A percentile compares a stretch with the other conserved stretches of the same genome.
phyloP scores from a whole-genome alignment of 805 yeast genomes.

The Sugiyamaella floridensis region DNA sequence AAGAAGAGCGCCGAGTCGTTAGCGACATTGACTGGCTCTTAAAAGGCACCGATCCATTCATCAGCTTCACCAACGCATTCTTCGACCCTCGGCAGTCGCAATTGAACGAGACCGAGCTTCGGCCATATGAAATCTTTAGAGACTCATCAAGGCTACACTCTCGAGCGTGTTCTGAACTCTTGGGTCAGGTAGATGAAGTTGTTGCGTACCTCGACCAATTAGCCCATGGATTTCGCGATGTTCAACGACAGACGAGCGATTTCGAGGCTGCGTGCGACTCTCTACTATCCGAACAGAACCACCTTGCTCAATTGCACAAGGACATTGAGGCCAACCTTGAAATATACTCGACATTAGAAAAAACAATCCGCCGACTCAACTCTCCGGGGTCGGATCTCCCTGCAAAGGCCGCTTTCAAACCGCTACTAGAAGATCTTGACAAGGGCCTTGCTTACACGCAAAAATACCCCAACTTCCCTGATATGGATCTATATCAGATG shows the following conservation, averaged over 20 bases:
- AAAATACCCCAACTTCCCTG: conserved; percentile 54
- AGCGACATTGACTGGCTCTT: conserved; percentile 4
- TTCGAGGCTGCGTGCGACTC: conserved; percentile 53
- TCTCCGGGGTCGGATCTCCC: conserved; percentile 66
- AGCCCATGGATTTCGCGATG: conserved; percentile 47
- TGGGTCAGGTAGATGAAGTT: conserved; percentile 41
- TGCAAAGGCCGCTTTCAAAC: conserved; percentile 47
- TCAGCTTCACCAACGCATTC: conserved; percentile 4
- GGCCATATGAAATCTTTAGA: conserved; percentile 28
- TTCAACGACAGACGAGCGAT: conserved; percentile 53
- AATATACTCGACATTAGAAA: conserved; percentile 64
- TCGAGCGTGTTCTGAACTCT: conserved; percentile 30
- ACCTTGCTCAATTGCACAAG: conserved; percentile 36
- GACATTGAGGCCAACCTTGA: conserved; percentile 45
- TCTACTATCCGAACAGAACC: conserved; percentile 42
- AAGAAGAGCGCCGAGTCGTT: conserved; percentile 6
- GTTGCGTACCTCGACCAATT: conserved; percentile 42
- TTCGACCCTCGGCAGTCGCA: neutral
- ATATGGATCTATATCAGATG: conserved; percentile 58
- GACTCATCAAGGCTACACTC: conserved; percentile 29
- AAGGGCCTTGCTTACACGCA: conserved; percentile 56
- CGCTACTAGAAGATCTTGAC: conserved; percentile 54
- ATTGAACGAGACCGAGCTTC: conserved; percentile 34
- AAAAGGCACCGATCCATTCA: neutral
- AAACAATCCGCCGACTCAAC: conserved; percentile 60